phyloP scores from a whole-genome alignment of 1,139 yeast genomes.

The Pichia sp. region DNA sequence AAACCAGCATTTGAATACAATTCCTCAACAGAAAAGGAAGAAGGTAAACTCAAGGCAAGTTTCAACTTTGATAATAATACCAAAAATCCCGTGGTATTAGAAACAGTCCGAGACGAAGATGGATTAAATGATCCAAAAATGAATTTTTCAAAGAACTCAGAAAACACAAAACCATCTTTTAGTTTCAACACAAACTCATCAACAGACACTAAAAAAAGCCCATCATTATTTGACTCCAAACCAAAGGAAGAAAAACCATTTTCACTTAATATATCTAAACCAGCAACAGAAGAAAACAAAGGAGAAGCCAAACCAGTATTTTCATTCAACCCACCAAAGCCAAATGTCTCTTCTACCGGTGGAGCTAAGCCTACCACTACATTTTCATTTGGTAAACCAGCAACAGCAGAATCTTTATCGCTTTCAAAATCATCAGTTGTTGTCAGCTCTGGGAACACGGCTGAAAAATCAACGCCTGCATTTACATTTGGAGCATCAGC shows the following conservation, averaged over 20 bases:
- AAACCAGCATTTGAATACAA: neutral
- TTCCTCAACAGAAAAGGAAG: neutral
- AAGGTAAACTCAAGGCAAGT: neutral
- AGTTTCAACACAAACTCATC: neutral
- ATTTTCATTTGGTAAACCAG: neutral
- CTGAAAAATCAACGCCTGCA: neutral
- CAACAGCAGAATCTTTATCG: neutral
- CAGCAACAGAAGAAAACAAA: neutral
- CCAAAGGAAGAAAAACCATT: neutral
- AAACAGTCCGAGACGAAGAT: conserved; percentile 4
- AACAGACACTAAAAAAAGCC: neutral
- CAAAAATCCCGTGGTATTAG: neutral
- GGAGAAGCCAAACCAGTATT: neutral
- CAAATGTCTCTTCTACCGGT: neutral
- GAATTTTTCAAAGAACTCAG: neutral
- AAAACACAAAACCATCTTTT: neutral
- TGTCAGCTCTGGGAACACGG: neutral
- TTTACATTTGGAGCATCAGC: neutral
- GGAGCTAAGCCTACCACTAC: neutral
- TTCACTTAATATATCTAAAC: neutral
- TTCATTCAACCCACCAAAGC: neutral
- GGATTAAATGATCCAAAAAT: conserved; percentile 5
- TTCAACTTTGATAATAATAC: neutral
- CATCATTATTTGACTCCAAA: neutral
- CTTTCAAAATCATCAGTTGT: neutral